A percentile compares a stretch with the other conserved stretches of the same genome.
Conservation (phyloP, 2,329 filamentous ascomycete species). For the Aspergillus japonicus region DNA sequence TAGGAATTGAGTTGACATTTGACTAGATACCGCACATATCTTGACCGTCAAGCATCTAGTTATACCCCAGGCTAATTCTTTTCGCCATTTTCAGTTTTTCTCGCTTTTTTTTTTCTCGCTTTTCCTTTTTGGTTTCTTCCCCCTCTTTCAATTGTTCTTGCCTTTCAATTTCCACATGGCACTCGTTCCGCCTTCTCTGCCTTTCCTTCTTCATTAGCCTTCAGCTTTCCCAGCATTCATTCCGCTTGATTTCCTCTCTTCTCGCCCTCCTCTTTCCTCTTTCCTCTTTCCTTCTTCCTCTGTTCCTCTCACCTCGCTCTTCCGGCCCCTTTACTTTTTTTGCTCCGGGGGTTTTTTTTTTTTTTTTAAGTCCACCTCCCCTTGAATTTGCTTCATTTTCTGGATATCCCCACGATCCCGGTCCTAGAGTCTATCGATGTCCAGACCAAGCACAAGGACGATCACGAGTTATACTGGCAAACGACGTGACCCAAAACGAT, state of each 20-base stretch:
- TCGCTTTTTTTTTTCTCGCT: constrained; percentile 12
- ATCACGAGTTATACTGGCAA: not conserved
- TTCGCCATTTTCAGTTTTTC: not conserved
- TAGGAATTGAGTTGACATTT: constrained; percentile 9
- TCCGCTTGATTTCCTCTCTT: not conserved
- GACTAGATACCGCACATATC: constrained; percentile 6
- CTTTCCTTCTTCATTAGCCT: not conserved
- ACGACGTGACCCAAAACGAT: not conserved
- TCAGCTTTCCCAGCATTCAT: no score
- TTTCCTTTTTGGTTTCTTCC: constrained; percentile 8
- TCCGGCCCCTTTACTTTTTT: not conserved
- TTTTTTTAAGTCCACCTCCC: not conserved
- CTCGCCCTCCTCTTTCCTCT: no score
- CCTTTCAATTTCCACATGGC: not conserved
- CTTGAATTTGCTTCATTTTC: not conserved
- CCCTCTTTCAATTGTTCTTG: not conserved
- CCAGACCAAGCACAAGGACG: not conserved
- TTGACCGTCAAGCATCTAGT: constrained; percentile 7
- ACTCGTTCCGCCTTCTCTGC: not conserved
- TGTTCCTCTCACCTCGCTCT: not conserved
- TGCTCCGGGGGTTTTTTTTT: not conserved
- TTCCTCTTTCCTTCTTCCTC: no score
- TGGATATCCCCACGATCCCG: not conserved
- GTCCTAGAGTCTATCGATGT: not conserved
- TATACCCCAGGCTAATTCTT: constrained; percentile 4